Conservation (phyloP, 352 stramenopile species). For the Halophytophthora polymorphica region DNA sequence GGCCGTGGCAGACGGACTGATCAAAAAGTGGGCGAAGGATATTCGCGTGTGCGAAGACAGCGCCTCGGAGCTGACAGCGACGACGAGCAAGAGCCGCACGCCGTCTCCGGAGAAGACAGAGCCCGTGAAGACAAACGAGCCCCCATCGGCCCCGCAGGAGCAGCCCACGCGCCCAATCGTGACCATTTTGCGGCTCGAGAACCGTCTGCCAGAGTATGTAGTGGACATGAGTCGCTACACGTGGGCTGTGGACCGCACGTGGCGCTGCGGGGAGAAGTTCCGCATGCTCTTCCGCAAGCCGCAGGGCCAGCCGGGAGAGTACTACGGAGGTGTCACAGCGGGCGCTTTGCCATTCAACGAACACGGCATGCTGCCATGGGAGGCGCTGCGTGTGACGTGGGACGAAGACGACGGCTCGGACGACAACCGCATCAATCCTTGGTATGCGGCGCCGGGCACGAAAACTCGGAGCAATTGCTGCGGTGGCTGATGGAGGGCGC, state of each 20-base stretch:
- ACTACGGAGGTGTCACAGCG: conserved; percentile 63
- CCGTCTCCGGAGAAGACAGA: conserved; percentile 10
- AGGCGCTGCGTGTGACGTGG: conserved; percentile 77
- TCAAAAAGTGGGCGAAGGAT: conserved; percentile 74
- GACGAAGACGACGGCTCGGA: conserved; percentile 83
- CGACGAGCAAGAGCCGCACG: conserved; percentile 9
- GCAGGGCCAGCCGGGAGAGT: conserved; percentile 65
- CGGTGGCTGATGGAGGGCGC: conserved; percentile 1
- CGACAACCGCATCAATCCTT: conserved; percentile 82
- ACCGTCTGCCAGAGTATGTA: conserved; percentile 71
- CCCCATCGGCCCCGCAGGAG: conserved; percentile 2
- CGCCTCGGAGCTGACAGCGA: conserved; percentile 6
- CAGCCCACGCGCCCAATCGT: conserved; percentile 34
- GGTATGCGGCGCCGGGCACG: conserved; percentile 35
- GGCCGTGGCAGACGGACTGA: conserved; percentile 51
- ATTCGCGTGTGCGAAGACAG: conserved; percentile 51
- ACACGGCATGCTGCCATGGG: conserved; percentile 74
- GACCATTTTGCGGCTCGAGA: conserved; percentile 78
- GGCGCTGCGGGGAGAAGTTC: conserved; percentile 67
- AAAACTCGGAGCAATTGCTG: not conserved
- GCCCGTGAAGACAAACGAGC: conserved; percentile 4
- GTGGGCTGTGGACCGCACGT: conserved; percentile 48
- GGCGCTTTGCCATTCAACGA: conserved; percentile 58
- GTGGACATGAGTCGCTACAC: conserved; percentile 71
- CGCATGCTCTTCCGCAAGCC: conserved; percentile 76